phyloP scores from a whole-genome alignment of 148 eudicot species.

The Rhododendron williamsianum region DNA sequence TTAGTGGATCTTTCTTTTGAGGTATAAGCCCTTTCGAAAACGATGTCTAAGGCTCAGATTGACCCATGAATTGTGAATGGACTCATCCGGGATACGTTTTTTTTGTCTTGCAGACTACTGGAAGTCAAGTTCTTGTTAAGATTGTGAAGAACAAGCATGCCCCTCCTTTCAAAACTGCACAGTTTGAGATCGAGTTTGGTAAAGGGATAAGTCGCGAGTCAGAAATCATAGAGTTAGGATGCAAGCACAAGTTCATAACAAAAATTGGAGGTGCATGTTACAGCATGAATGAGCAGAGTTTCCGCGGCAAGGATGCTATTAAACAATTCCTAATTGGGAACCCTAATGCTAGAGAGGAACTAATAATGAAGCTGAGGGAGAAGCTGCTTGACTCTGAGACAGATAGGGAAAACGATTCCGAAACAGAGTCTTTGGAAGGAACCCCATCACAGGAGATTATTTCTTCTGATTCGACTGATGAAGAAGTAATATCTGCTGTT shows the following conservation, averaged over 20 bases:
- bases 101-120: conserved; percentile 50
- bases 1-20: neutral
- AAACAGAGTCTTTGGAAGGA: conserved; percentile 22
- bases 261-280: conserved; percentile 38
- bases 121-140: conserved; percentile 78
- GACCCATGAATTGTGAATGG: neutral
- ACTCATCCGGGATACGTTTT: neutral
- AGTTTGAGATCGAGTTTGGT: conserved; percentile 90
- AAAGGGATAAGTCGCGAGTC: conserved; percentile 68
- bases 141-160: conserved; percentile 94
- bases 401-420: conserved; percentile 23
- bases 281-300: conserved; percentile 31
- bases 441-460: conserved; percentile 34
- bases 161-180: conserved; percentile 75
- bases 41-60: neutral
- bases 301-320: conserved; percentile 61
- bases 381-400: conserved; percentile 37
- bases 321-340: conserved; percentile 50
- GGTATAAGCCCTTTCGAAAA: neutral
- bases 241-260: conserved; percentile 63
- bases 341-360: conserved; percentile 41
- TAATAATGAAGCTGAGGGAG: conserved; percentile 46
- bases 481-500: conserved; percentile 48
- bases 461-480: conserved; percentile 49
- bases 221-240: conserved; percentile 66